phyloP scores from a whole-genome alignment of 768 basidiomycete species.

The Boletellus emodensis region DNA sequence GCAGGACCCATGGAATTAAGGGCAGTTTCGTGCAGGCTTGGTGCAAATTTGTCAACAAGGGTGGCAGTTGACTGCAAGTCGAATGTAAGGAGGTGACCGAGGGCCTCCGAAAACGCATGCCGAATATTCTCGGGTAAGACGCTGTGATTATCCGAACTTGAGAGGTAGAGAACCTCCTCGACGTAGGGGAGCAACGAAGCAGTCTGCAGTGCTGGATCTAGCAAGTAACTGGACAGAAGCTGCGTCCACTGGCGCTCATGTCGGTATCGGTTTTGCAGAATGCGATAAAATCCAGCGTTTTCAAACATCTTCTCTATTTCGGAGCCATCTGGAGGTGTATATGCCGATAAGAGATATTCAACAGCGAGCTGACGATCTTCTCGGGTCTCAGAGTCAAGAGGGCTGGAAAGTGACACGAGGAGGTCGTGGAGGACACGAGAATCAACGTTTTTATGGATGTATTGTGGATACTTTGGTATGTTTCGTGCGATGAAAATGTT shows the following conservation, averaged over 20 bases:
- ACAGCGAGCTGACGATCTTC: slow-evolving; percentile 95
- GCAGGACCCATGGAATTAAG: slow-evolving; percentile 46
- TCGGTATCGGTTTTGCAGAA: slow-evolving; percentile 76
- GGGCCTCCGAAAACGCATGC: slow-evolving; percentile 48
- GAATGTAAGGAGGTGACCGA: slow-evolving; percentile 60
- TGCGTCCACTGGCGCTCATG: slow-evolving; percentile 74
- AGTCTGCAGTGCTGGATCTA: slow-evolving; percentile 60
- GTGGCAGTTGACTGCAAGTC: slow-evolving; percentile 66
- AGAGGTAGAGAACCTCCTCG: slow-evolving; percentile 54
- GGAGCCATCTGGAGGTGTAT: slow-evolving; percentile 78
- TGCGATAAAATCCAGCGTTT: slow-evolving; percentile 84
- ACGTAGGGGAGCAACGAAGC: slow-evolving; percentile 63
- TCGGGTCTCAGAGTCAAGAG: slow-evolving; percentile 69
- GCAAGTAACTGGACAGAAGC: slow-evolving; percentile 68
- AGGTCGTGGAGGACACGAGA: slow-evolving; percentile 69
- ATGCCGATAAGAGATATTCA: slow-evolving; percentile 89
- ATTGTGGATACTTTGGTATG: slow-evolving; percentile 94
- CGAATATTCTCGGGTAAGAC: slow-evolving; percentile 54
- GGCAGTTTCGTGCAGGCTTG: slow-evolving; percentile 62
- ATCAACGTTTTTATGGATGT: slow-evolving; percentile 48
- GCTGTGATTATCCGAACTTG: slow-evolving; percentile 45
- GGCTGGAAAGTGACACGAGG: slow-evolving; percentile 72
- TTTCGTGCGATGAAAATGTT: slow-evolving; percentile 97
- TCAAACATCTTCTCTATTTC: slow-evolving; percentile 67
- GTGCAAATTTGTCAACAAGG: slow-evolving; percentile 66